Evolutionary conservation across 495 filamentous ascomycete species (phyloP), one percentile per base, ranked within the genome.

Genomic region (Lasiosphaeria hispida): DNA sequence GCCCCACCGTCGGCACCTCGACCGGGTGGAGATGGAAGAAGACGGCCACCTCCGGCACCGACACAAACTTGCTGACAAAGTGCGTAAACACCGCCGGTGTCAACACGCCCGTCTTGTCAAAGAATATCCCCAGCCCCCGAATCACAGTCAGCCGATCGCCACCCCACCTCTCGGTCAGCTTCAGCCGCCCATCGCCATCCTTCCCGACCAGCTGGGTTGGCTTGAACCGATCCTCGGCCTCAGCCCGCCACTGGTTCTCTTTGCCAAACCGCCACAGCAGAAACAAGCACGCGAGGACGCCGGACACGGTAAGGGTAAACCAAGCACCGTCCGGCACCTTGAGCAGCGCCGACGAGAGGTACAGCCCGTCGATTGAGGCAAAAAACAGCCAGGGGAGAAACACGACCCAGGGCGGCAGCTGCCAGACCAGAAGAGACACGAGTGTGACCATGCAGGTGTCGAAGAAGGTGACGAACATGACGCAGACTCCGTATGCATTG

Each of bases 181-280:
- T 57, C 13, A 75, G 57, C 3, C 51, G 62, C 17, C 59, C 47
- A 7, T 51, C 72, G 10, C 58, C 47, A 40, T 67, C 49, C 41
- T 64, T 65, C 7, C 58, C 67, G 1, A 67, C 72, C 1, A 84
- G 56, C 10, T 84, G 70, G 4, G 78, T 69, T 2, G 75, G 75
- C 17, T 76, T 73, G 55, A 88, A 77, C 0, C 80, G 77, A 57
- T 88, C 85, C 43, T 77, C 73, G 0, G 74, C 77, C 68, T 91
- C 87, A 9, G 87, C 80, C 11, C 64, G 72, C 87, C 87, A 91
- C 66, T 91, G 87, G 49, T 80, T 79, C 56, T 88, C 84, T 67
- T 91, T 90, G 13, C 87, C 87, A 54, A 81, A 89, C 15, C 87
- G 82, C 87, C 87, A 91, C 10, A 90, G 74, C 30, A 89, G 69